Base-by-base conservation (phyloP, 1,284 basidiomycete species). In the Austropuccinia psidii region DNA sequence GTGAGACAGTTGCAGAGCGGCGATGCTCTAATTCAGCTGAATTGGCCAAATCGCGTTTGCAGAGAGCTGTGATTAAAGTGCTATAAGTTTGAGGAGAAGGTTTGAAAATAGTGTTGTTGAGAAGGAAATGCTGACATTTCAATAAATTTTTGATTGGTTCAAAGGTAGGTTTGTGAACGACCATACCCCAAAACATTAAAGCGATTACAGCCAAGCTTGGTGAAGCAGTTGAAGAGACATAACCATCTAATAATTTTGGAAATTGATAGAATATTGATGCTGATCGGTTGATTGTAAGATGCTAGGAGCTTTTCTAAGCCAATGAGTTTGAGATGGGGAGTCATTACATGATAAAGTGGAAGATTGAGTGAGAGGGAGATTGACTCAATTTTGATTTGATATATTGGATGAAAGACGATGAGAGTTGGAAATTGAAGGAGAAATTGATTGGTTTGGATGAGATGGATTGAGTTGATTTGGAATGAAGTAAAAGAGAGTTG, bases 81-180 rank as follows among this genome's bases (percentile, higher is more conserved):
- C 69, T 62, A 35, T 73, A 64, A 37, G 69, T 73, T n/a, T 73
- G 55, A 29, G 57, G 37, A 31, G 69, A 61, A n/a, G 69, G 58
- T 45, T 62, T 60, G 24, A 62, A 73, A 19, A 21, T 24, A 15
- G 69, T 49, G 29, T 37, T 73, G 19, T 35, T 27, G 68, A 70
- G 68, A 7, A 64, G 47, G 58, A 49, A 50, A 15, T 73, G 69
- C 24, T 64, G 57, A 19, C 57, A 61, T 45, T 64, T 57, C 27
- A 73, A 52, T 21, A 64, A 29, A 35, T 45, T 60, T 8, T n/a
- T 35, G 35, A 73, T 73, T n/a, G 70, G 60, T 39, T 73, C 60
- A 64, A 55, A 62, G 50, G 54, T 62, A 8, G 70, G 60, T 24
- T 52, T 73, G 27, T 50, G 62, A 24, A 57, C 45, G 6, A 72